phyloP scores from a whole-genome alignment of 2,329 filamentous ascomycete genomes.

The Phaeosphaeria sp. region DNA sequence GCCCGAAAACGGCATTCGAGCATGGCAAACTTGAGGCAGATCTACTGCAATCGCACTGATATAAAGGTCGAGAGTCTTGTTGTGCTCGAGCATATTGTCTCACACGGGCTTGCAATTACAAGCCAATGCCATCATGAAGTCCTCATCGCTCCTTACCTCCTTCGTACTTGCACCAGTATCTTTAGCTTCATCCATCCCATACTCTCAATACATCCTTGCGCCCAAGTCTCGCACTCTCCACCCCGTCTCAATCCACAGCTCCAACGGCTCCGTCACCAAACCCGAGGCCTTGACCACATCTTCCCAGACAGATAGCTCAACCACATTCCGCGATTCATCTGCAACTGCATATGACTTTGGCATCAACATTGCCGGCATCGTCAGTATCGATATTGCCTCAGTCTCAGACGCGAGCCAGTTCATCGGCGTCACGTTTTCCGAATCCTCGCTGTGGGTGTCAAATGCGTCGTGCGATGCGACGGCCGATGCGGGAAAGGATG shows the following conservation, averaged over 20 bases:
- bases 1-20: neutral
- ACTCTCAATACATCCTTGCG: slow-evolving; percentile 52
- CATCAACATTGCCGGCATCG: slow-evolving; percentile 52
- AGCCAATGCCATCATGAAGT: slow-evolving; percentile 7
- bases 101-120: neutral
- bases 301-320: slow-evolving; percentile 30
- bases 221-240: slow-evolving; percentile 44
- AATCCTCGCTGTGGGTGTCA: slow-evolving; percentile 58
- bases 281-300: slow-evolving; percentile 39
- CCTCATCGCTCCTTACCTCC: neutral
- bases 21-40: neutral
- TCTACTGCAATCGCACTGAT: neutral
- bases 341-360: slow-evolving; percentile 52
- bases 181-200: slow-evolving; percentile 23
- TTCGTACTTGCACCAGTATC: neutral
- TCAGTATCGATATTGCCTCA: slow-evolving; percentile 44
- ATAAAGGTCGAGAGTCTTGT: neutral
- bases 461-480: slow-evolving; percentile 55
- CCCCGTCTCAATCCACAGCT: slow-evolving; percentile 44
- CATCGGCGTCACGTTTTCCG: slow-evolving; percentile 53
- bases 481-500: slow-evolving; percentile 55
- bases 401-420: slow-evolving; percentile 45
- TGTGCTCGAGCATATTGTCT: too few species aligned
- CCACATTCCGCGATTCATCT: slow-evolving; percentile 45
- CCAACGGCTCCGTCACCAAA: slow-evolving; percentile 48